Evolutionary conservation across 1,284 basidiomycete species (phyloP), one percentile per base, ranked within the genome.

Genomic region (Coriolopsis trogii): DNA sequence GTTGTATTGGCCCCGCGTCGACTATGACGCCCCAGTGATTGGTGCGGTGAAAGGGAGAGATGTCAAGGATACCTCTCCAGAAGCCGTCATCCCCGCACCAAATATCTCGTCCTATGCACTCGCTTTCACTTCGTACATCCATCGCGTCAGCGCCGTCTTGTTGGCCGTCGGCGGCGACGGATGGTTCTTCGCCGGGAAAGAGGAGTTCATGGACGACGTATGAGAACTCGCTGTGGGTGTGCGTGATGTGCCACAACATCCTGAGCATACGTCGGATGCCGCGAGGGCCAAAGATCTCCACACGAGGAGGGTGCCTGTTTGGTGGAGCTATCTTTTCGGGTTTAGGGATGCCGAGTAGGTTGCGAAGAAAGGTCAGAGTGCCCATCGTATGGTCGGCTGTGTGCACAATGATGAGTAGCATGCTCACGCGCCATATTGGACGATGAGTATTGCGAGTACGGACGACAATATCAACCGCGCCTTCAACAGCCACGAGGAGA

Each of bases 151-250:
- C 67, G 4, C 72, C 64, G 23, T 48, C 52, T 10, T 45, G 46
- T 16, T 79, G 37, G 7, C 55, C 56, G 7, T 58, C 55, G 1
- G 59, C 43, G 1, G 70, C 60, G 30, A 73, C 71, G 52, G 87
- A 89, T 15, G 80, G 67, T 4, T 78, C 80, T 49, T 86, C 82
- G 13, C 72, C 73, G 0, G 72, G 60, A 24, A 74, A 76, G 13
- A 96, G 73, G 0, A 96, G 78, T 67, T 96, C 94, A 67, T 96
- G 91, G 0, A 94, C 90, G 20, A 80, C 82, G 63, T 87, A 95
- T 9, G 77, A 82, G 24, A 88, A 83, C 0, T 79, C 73, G 2
- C 87, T 82, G 31, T 73, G 77, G 4, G 84, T 84, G 36, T 81
- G 72, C 0, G 93, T 94, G 68, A 91, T 77, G 33, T 78, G 76